Conservation (phyloP, 2,329 filamentous ascomycete species). For the Trichoderma sp. region DNA sequence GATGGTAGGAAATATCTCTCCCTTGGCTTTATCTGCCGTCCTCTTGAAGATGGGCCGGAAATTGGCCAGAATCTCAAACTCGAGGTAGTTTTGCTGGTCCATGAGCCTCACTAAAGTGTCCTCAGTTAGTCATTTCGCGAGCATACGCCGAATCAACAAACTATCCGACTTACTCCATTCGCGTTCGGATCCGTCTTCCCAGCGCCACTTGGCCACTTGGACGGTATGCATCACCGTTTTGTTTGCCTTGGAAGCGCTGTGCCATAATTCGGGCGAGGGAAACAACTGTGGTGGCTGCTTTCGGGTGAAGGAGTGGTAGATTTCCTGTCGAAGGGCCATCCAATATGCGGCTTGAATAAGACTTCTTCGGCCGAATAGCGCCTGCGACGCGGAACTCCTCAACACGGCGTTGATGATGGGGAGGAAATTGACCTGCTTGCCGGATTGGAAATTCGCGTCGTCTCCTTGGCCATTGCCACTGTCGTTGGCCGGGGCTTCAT, state of each 20-base stretch:
- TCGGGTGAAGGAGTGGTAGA: constrained; percentile 41
- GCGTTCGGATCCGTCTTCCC: constrained; percentile 35
- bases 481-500: constrained; percentile 18
- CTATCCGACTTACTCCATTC: constrained; percentile 36
- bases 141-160: neutral
- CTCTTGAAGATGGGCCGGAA: constrained; percentile 36
- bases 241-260: constrained; percentile 37
- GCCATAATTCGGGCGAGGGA: constrained; percentile 34
- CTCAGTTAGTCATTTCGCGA: neutral
- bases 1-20: constrained; percentile 40
- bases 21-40: constrained; percentile 35
- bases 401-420: constrained; percentile 41
- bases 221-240: constrained; percentile 42
- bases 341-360: constrained; percentile 41
- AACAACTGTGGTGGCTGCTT: constrained; percentile 38
- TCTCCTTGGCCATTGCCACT: neutral
- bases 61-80: constrained; percentile 32
- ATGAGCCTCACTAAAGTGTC: constrained; percentile 33
- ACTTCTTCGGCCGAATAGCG: constrained; percentile 35
- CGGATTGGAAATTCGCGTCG: neutral
- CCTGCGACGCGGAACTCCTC: constrained; percentile 36
- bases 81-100: constrained; percentile 36
- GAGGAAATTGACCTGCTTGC: constrained; percentile 36
- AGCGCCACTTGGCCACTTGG: constrained; percentile 41
- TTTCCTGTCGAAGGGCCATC: constrained; percentile 42